phyloP scores from a whole-genome alignment of 1,139 yeast genomes.

The Candida buenavistaensis region DNA sequence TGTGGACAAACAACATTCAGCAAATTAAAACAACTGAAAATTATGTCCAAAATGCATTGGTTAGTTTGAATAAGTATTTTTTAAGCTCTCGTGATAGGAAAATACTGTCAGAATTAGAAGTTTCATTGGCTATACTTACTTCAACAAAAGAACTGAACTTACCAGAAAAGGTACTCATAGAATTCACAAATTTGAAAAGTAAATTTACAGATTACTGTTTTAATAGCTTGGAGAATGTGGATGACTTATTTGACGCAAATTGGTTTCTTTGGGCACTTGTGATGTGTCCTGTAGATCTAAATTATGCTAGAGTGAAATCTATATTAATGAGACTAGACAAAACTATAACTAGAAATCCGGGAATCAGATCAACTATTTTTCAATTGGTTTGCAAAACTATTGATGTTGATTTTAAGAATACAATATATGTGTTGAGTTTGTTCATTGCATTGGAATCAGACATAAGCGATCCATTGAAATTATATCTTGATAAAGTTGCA shows the following conservation, averaged over 20 bases:
- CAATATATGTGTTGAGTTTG: constrained; percentile 13
- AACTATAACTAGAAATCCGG: background rate
- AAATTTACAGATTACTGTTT: constrained; percentile 7
- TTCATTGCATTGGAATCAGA: constrained; percentile 9
- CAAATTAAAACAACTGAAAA: constrained; percentile 21
- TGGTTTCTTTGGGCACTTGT: constrained; percentile 13
- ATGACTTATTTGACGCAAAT: constrained; percentile 2
- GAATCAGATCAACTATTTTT: constrained; percentile 9
- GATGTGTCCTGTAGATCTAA: background rate
- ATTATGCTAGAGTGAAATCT: background rate
- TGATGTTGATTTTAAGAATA: constrained; percentile 6
- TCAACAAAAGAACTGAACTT: constrained; percentile 2
- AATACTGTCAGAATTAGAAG: constrained; percentile 15
- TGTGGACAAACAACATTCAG: constrained; percentile 32
- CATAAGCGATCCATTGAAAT: constrained; percentile 11
- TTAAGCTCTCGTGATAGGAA: constrained; percentile 1
- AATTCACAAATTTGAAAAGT: constrained; percentile 1
- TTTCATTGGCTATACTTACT: constrained; percentile 19
- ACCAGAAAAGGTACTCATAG: constrained; percentile 2
- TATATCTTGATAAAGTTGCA: constrained; percentile 16
- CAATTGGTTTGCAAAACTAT: constrained; percentile 10
- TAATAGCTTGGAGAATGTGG: constrained; percentile 1
- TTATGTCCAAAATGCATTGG: constrained; percentile 17
- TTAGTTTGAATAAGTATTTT: constrained; percentile 10
- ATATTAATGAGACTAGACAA: constrained; percentile 2